Conservation (phyloP, 345 rosid species). For the Salix udensis region DNA sequence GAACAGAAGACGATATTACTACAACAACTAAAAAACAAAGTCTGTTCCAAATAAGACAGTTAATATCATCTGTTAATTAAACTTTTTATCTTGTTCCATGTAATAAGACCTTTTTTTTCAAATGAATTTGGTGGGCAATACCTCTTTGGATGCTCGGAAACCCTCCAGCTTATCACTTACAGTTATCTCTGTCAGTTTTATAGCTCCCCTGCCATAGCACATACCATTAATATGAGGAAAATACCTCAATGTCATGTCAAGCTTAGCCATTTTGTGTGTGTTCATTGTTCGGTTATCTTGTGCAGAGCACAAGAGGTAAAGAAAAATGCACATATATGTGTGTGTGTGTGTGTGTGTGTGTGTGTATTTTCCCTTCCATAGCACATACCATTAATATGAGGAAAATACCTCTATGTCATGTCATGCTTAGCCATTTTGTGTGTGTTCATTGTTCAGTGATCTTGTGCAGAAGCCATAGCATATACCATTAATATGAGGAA, state of each 20-base stretch:
- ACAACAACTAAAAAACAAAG: background rate
- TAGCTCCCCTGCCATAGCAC: slow-evolving; percentile 45
- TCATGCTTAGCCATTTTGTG: background rate
- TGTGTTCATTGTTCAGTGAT: background rate
- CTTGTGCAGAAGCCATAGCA: slow-evolving; percentile 8
- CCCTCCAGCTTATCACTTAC: slow-evolving; percentile 45
- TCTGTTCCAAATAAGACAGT: background rate
- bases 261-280: background rate
- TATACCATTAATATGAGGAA: slow-evolving; percentile 12
- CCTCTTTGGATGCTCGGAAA: slow-evolving; percentile 91
- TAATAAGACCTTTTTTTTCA: background rate
- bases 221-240: slow-evolving; percentile 13
- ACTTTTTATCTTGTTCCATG: background rate
- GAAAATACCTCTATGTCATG: background rate
- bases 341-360: too few species aligned
- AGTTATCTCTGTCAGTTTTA: slow-evolving; percentile 18
- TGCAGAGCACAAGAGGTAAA: background rate
- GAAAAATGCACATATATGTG: background rate
- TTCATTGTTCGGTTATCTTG: background rate
- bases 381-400: slow-evolving; percentile 14
- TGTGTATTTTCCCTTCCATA: slow-evolving; percentile 43
- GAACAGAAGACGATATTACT: background rate
- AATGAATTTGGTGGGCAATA: slow-evolving; percentile 14
- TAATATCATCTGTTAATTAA: background rate
- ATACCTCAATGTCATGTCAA: background rate